These are phyloP conservation scores for Salix purpurea DNA, from an alignment of 345 rosid species.

Conservation along the genomic window DNA sequence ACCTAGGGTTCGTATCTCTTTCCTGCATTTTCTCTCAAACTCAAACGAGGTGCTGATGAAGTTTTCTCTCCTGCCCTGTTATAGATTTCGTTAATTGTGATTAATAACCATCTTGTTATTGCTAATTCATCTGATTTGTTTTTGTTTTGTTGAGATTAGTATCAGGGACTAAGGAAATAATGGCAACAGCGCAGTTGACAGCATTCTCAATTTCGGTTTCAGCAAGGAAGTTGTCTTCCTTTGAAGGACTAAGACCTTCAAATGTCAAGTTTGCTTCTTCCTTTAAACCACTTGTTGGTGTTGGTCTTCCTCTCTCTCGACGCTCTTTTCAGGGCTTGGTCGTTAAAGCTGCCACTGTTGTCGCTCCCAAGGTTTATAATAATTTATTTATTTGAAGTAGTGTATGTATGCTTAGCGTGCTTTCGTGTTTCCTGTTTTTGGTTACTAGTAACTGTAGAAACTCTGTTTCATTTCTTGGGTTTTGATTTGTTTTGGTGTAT, in stretches of 20 bases:
- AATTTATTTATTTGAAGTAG: not conserved
- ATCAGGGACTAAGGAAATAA: slow-evolving; percentile 12
- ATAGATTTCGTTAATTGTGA: not conserved
- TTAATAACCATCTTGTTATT: not conserved
- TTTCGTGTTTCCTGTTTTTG: not conserved
- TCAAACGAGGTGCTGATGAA: not conserved
- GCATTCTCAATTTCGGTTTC: slow-evolving; percentile 50
- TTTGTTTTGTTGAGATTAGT: not conserved
- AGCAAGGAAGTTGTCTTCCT: slow-evolving; percentile 46
- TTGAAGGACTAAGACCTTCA: slow-evolving; percentile 62
- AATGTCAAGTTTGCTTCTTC: slow-evolving; percentile 49
- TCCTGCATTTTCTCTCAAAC: not conserved
- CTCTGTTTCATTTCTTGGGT: not conserved
- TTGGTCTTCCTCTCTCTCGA: slow-evolving; percentile 20
- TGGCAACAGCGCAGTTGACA: slow-evolving; percentile 67
- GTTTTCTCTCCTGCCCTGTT: not conserved
- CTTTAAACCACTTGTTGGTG: slow-evolving; percentile 34
- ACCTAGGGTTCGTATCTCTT: slow-evolving; percentile 10
- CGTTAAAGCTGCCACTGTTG: slow-evolving; percentile 75
- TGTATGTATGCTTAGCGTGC: not conserved
- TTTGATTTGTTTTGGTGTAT: not conserved
- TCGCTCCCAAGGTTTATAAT: slow-evolving; percentile 79
- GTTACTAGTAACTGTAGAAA: not conserved
- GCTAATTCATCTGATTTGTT: not conserved
- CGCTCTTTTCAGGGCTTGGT: slow-evolving; percentile 49